Evolutionary conservation across 2,329 filamentous ascomycete species (phyloP), one percentile per base, ranked within the genome.

Genomic region (Geoglossum cookeanum): DNA sequence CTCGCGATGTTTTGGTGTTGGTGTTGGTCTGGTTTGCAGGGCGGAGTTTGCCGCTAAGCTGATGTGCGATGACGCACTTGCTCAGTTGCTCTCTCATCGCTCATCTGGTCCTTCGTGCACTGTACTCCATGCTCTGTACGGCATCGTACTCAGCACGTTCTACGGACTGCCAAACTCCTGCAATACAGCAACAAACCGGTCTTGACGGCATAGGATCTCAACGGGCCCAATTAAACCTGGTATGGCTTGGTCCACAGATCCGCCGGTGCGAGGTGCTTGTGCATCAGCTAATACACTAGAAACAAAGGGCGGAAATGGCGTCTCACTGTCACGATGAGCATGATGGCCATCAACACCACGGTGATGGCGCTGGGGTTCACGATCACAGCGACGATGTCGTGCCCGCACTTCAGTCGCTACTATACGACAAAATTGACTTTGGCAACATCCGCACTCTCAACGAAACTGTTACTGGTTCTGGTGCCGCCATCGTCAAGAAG

Each of bases 371-470:
- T 49, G 72, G 77, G 63, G 74, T 69, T 58, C 72, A 96, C 69
- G 89, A 95, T 69, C 91, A 96, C 72, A 84, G 80, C 52, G 87
- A 97, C 73, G 91, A 97, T 73, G 80, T 95, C 64, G 90, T 87
- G 1, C 92, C 92, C 0, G 91, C 90, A 1, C 76, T 96, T 15
- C 91, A 97, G 70, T 84, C 83, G 64, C 88, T 89, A 47, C 81
- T 98, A 39, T 97, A 96, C 74, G 81, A 87, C 62, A 85, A 95
- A 68, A 89, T 98, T 70, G 81, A 90, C 68, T 96, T 97, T 71
- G 84, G 87, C 70, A 78, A 82, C 32, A 82, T 98, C 61, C 80
- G 75, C 42, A 92, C 91, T 0, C 73, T 96, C 57, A 98, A 98
- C 69, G 92, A 97, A 71, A 75, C 80, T 9, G 68, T 71, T 13